A percentile compares a stretch with the other conserved stretches of the same genome.
phyloP scores from a whole-genome alignment of 306 rosid genomes.

The Delonix regia region DNA sequence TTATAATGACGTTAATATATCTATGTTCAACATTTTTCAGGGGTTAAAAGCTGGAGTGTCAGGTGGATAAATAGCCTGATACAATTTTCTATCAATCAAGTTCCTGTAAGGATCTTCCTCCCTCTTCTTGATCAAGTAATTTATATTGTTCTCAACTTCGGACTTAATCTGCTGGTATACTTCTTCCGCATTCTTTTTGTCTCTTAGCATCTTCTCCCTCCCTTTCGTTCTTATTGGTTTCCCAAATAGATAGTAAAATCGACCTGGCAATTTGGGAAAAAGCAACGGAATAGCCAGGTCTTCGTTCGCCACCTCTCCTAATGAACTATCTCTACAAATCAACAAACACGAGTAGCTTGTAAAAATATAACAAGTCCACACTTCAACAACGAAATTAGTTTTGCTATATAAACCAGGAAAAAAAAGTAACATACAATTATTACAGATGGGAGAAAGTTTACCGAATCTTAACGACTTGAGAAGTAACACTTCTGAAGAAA shows the following conservation, averaged over 20 bases:
- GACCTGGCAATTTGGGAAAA: conserved; percentile 74
- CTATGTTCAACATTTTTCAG: conserved; percentile 38
- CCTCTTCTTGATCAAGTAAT: conserved; percentile 77
- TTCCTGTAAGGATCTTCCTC: conserved; percentile 87
- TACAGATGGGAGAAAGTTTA: background rate
- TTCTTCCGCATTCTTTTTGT: conserved; percentile 62
- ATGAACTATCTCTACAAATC: conserved; percentile 36
- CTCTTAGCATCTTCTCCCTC: conserved; percentile 60
- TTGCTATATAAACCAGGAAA: background rate
- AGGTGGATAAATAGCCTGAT: conserved; percentile 45
- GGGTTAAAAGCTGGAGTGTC: conserved; percentile 76
- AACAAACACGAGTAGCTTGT: background rate
- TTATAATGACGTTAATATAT: background rate
- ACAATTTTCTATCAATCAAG: conserved; percentile 58
- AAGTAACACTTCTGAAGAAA: conserved; percentile 18
- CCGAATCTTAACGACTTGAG: conserved; percentile 44
- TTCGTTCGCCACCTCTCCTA: conserved; percentile 47
- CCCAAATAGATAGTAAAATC: conserved; percentile 73
- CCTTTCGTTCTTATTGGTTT: conserved; percentile 79
- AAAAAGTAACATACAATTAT: background rate
- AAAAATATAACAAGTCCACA: background rate
- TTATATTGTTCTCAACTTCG: conserved; percentile 54
- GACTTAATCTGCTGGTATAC: conserved; percentile 72
- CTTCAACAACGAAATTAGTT: background rate
- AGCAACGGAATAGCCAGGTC: conserved; percentile 37